Conservation (phyloP, 805 yeast genomes). For the Yamadazyma laniorum region DNA sequence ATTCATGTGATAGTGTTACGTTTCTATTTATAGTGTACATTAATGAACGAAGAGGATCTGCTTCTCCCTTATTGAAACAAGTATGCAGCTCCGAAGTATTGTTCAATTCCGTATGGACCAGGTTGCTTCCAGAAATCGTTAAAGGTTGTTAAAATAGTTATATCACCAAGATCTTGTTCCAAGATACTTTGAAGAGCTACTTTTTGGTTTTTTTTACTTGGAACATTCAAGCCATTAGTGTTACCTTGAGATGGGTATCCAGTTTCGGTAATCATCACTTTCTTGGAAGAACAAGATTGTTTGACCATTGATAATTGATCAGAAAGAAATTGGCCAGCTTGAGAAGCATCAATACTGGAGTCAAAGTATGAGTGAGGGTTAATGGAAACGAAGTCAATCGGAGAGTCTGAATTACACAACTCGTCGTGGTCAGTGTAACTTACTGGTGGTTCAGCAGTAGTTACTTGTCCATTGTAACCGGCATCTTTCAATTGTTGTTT, state of each 20-base stretch:
- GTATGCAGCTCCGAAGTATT: slow-evolving; percentile 70
- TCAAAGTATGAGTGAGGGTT: slow-evolving; percentile 89
- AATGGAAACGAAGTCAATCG: slow-evolving; percentile 78
- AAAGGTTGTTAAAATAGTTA: slow-evolving; percentile 74
- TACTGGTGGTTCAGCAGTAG: slow-evolving; percentile 91
- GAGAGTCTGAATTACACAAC: slow-evolving; percentile 62
- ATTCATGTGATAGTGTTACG: not conserved
- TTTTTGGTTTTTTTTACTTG: slow-evolving; percentile 66
- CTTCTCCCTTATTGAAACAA: slow-evolving; percentile 21
- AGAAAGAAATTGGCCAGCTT: slow-evolving; percentile 68
- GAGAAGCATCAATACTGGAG: slow-evolving; percentile 53
- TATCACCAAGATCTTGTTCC: slow-evolving; percentile 53
- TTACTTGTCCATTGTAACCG: slow-evolving; percentile 74
- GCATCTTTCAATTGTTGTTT: slow-evolving; percentile 56
- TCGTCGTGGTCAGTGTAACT: slow-evolving; percentile 59
- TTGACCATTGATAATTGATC: slow-evolving; percentile 59
- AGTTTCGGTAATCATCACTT: slow-evolving; percentile 73
- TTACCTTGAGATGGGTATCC: slow-evolving; percentile 83
- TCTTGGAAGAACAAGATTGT: slow-evolving; percentile 53
- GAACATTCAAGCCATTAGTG: slow-evolving; percentile 71
- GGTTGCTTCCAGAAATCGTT: slow-evolving; percentile 86
- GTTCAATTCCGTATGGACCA: slow-evolving; percentile 83
- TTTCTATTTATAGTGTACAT: slow-evolving; percentile 5
- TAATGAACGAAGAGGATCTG: not conserved
- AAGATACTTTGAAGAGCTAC: slow-evolving; percentile 67